These are phyloP conservation scores for Vanrija sp. DNA, from an alignment of 1,284 basidiomycete species.

Conservation along the genomic window DNA sequence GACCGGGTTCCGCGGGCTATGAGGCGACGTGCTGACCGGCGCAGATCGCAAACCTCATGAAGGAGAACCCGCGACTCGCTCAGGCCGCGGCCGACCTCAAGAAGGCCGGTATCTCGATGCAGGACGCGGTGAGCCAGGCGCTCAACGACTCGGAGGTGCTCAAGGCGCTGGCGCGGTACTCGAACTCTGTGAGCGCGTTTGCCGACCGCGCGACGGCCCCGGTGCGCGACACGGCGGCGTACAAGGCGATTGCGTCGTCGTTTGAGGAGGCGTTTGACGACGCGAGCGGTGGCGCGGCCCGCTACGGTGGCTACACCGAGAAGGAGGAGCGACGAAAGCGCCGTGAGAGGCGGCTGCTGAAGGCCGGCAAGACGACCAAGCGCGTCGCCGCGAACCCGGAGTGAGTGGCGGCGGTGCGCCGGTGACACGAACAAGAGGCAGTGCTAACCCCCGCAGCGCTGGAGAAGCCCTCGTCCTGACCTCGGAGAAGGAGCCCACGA, in stretches of 20 bases:
- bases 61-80: slow-evolving; percentile 88
- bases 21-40: background rate
- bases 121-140: slow-evolving; percentile 87
- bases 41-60: slow-evolving; percentile 85
- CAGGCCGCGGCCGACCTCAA: slow-evolving; percentile 87
- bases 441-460: slow-evolving; percentile 58
- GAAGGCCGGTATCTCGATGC: slow-evolving; percentile 84
- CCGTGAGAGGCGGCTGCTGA: slow-evolving; percentile 69
- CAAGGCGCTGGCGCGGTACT: slow-evolving; percentile 67
- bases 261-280: slow-evolving; percentile 91
- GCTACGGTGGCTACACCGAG: slow-evolving; percentile 91
- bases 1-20: background rate
- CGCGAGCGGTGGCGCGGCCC: slow-evolving; percentile 58
- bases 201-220: slow-evolving; percentile 77
- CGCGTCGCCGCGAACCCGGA: slow-evolving; percentile 66
- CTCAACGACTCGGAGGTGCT: slow-evolving; percentile 90
- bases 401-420: slow-evolving; percentile 55
- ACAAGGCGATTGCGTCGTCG: slow-evolving; percentile 85
- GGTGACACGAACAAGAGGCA: background rate
- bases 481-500: slow-evolving; percentile 40
- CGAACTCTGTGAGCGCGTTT: slow-evolving; percentile 71
- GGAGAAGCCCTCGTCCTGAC: slow-evolving; percentile 78
- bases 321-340: slow-evolving; percentile 76
- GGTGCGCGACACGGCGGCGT: slow-evolving; percentile 89
- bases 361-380: slow-evolving; percentile 67